These are phyloP conservation scores for Phaeosphaeria sp. DNA, from an alignment of 2,329 filamentous ascomycete genomes.

Conservation along the genomic window DNA sequence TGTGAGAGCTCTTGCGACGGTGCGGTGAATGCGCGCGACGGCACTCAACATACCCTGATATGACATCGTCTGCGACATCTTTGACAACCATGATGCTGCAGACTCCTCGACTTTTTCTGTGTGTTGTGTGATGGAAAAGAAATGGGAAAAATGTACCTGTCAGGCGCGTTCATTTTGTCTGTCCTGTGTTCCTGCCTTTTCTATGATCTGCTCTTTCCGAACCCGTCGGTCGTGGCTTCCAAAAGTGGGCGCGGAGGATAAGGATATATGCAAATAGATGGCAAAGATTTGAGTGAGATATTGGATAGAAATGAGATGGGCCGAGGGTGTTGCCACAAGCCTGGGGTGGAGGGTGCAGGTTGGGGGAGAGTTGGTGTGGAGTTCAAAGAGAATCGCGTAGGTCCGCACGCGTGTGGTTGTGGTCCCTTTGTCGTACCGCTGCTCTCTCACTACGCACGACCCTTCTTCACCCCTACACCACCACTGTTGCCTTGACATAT, in stretches of 20 bases:
- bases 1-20: background rate
- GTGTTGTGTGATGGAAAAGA: background rate
- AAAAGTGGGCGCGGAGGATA: slow-evolving; percentile 2
- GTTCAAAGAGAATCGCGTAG: slow-evolving; percentile 12
- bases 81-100: slow-evolving; percentile 2
- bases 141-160: slow-evolving; percentile 36
- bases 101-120: slow-evolving; percentile 9
- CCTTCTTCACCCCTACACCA: background rate
- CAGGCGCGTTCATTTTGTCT: slow-evolving; percentile 47
- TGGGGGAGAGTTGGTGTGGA: background rate
- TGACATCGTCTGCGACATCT: slow-evolving; percentile 1
- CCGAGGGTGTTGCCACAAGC: background rate
- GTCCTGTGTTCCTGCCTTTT: slow-evolving; percentile 9
- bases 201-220: slow-evolving; percentile 8
- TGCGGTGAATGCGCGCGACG: slow-evolving; percentile 6
- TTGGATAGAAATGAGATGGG: background rate
- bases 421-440: slow-evolving; percentile 1
- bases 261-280: background rate
- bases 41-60: slow-evolving; percentile 8
- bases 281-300: background rate
- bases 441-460: background rate
- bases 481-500: background rate
- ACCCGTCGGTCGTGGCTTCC: slow-evolving; percentile 1
- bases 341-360: background rate
- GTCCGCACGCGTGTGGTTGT: slow-evolving; percentile 5